Conservation (phyloP, 1,284 basidiomycete species). For the Caloboletus firmus region DNA sequence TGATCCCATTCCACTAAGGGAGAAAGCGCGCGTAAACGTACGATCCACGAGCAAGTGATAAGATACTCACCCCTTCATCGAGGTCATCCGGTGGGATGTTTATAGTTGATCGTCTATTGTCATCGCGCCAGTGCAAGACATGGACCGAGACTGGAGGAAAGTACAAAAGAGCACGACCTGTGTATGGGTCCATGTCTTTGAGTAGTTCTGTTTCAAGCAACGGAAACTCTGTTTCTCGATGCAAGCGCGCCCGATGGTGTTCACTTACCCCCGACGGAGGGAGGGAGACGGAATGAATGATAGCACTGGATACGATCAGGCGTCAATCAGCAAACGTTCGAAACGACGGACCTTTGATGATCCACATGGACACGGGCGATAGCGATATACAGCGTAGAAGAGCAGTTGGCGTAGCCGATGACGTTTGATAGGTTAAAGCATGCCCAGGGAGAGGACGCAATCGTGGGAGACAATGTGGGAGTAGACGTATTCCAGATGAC, state of each 20-base stretch:
- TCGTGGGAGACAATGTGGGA: neutral
- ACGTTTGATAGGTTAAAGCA: constrained; percentile 9
- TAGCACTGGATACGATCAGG: constrained; percentile 8
- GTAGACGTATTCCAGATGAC: constrained; percentile 21
- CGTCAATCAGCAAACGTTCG: neutral
- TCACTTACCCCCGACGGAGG: neutral
- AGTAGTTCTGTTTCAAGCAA: constrained; percentile 12
- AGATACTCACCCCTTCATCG: constrained; percentile 16
- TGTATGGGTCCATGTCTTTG: constrained; percentile 19
- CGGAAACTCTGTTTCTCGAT: constrained; percentile 15
- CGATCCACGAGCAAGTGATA: neutral
- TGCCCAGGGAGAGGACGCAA: constrained; percentile 10
- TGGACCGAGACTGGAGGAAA: constrained; percentile 3
- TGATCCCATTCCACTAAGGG: constrained; percentile 52
- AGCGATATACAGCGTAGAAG: constrained; percentile 17
- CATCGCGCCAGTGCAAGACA: constrained; percentile 24
- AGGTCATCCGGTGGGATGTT: constrained; percentile 7
- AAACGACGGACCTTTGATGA: constrained; percentile 11
- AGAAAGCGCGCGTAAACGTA: neutral
- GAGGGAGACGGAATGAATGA: constrained; percentile 16
- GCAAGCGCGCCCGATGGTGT: neutral
- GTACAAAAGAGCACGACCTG: constrained; percentile 17
- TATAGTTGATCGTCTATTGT: constrained; percentile 14
- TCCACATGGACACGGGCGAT: neutral
- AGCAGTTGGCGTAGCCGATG: constrained; percentile 2